These are phyloP conservation scores for Rhynchosporium graminicola DNA, from an alignment of 2,329 filamentous ascomycete species.

Conservation along the genomic window DNA sequence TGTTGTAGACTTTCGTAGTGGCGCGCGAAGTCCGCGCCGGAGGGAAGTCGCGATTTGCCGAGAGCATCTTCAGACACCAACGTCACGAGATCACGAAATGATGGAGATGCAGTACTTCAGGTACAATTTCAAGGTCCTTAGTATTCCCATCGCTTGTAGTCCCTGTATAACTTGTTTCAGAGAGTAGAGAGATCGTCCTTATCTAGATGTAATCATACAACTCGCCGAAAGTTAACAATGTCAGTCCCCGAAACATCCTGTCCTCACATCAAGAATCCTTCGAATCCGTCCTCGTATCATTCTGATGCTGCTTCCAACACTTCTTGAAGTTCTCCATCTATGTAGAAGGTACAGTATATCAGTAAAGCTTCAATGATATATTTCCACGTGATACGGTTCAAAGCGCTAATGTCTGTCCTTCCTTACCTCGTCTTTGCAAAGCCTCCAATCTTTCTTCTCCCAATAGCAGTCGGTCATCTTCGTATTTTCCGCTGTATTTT, in stretches of 20 bases:
- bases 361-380: conserved; percentile 16
- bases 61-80: not conserved
- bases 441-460: conserved; percentile 93
- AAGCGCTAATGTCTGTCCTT: conserved; percentile 29
- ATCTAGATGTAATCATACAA: conserved; percentile 19
- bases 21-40: conserved; percentile 25
- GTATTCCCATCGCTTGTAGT: not conserved
- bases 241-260: conserved; percentile 2
- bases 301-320: conserved; percentile 90
- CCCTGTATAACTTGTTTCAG: not conserved
- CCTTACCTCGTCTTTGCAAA: conserved; percentile 83
- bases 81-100: not conserved
- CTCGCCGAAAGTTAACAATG: conserved; percentile 9
- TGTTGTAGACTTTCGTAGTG: conserved; percentile 16
- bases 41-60: conserved; percentile 19
- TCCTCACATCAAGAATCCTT: conserved; percentile 59
- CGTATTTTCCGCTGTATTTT: conserved; percentile 72
- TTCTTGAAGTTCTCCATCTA: conserved; percentile 88
- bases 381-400: conserved; percentile 31
- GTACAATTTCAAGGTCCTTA: not conserved
- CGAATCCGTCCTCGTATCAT: conserved; percentile 76
- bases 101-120: not conserved
- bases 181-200: not conserved
- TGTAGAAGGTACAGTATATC: conserved; percentile 19
- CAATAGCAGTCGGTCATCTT: conserved; percentile 95